These are phyloP conservation scores for Linnemannia schmuckeri DNA, from an alignment of 192 early-diverging fungal genomes.

Conservation along the genomic window DNA sequence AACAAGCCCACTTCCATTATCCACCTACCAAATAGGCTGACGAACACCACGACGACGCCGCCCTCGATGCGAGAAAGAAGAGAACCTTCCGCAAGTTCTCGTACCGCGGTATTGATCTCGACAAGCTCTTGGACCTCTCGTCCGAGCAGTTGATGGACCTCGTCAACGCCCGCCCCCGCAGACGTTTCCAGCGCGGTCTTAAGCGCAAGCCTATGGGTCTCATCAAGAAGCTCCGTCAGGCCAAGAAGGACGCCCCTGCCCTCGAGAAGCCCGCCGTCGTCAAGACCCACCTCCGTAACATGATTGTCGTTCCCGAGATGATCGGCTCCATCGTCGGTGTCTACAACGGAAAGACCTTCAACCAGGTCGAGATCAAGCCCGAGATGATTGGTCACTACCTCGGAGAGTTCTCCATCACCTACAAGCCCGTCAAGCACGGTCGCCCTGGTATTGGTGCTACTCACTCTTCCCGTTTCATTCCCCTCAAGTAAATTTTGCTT, in stretches of 20 bases:
- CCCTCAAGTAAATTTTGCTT: conserved; percentile 77
- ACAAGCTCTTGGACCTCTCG: conserved; percentile 94
- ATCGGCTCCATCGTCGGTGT: conserved; percentile 95
- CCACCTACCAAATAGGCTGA: conserved; percentile 37
- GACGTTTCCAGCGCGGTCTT: conserved; percentile 98
- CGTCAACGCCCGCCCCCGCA: conserved; percentile 94
- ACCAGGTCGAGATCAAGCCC: conserved; percentile 98
- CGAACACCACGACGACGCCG: conserved; percentile 58
- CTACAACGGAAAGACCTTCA: conserved; percentile 99
- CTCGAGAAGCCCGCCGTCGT: conserved; percentile 96
- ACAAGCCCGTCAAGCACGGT: conserved; percentile 99
- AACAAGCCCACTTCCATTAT: too few species aligned
- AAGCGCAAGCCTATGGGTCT: conserved; percentile 99
- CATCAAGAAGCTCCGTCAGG: conserved; percentile 99
- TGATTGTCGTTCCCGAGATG: conserved; percentile 99
- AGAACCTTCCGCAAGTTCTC: conserved; percentile 98
- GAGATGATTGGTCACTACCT: conserved; percentile 98
- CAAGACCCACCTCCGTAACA: conserved; percentile 99
- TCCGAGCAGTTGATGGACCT: conserved; percentile 94
- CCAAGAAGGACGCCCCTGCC: conserved; percentile 91
- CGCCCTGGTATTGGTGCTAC: conserved; percentile 99
- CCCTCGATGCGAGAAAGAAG: conserved; percentile 77
- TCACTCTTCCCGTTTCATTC: conserved; percentile 95
- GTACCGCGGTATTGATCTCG: conserved; percentile 98
- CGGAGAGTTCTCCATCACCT: conserved; percentile 97